Base-by-base conservation (phyloP, 345 rosid species). In the Corchorus olitorius region DNA sequence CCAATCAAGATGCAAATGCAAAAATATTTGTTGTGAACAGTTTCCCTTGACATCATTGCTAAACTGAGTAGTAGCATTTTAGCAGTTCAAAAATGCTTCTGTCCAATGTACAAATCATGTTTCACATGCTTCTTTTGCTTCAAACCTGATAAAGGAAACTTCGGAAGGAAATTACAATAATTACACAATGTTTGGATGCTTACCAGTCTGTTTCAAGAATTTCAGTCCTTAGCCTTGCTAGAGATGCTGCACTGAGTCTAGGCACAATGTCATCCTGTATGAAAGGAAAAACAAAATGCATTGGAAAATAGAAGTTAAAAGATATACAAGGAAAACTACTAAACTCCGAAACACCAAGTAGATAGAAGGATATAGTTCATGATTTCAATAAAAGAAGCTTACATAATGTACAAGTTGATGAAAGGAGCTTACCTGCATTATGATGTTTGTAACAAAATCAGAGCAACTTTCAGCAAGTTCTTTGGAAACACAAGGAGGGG, bases 171-270 rank as follows among this genome's bases (percentile, higher is more conserved):
- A 34, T 6, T 33, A 49, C 11, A 48, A 11, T 35, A 27, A 20
- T 64, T 62, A 50, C 35, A 41, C 19, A 19, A 33, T 10, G 4
- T 55, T 66, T 46, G 37, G n/a, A 53, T 64, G 63, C 86, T 85
- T 83, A 92, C 98, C 99, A 92, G 78, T 96, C 97, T 8, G 97
- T 96, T 76, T 87, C 83, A 76, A 92, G 89, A 85, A 96, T 91
- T 86, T 97, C 99, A 83, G 84, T 83, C 76, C 96, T 84, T 75
- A 94, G 87, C 80, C 97, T 87, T 75, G 89, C 88, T 60, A 94
- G 74, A 78, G 99, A 88, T 78, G 94, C 88, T 48, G 78, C 72
- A 86, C 97, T 92, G 69, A 93, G 84, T 80, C 97, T 88, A 46
- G 98, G 97, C 80, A 96, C 79, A 16, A 96, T 84, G 70, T 96